Base-by-base conservation (phyloP, 495 filamentous ascomycete genomes). In the Tuber magnatum region DNA sequence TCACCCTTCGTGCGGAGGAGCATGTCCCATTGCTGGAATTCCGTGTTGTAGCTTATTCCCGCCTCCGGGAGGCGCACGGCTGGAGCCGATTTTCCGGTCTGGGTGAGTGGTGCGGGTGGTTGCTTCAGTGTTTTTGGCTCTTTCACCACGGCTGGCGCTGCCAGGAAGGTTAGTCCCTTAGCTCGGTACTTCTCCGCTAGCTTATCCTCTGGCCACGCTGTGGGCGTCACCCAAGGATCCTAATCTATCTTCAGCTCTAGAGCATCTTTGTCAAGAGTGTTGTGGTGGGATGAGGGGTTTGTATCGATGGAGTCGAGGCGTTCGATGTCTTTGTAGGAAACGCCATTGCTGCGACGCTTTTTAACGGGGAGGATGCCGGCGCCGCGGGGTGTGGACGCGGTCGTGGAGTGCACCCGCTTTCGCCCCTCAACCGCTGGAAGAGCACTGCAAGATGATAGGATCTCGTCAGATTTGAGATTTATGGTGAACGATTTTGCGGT, bases 11-110 rank as follows among this genome's bases (percentile, higher is more conserved):
- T 86, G 32, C 87, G 86, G 61, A 97, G 84, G 8, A 94, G 88
- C 18, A 87, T 86, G 73, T 92, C 89, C 88, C 94, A 99, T 71
- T 97, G 93, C 74, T 89, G 86, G 74, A 94, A 95, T 12, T 86
- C 85, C 0, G 95, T 95, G 80, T 99, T 99, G 83, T 99, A 99
- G 82, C 92, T 96, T 81, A 89, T 91, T 65, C 92, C 94, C 3
- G 89, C 92, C 28, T 88, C 88, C 4, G 95, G 95, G 74, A 88
- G 90, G 75, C 87, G 86, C 9, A 98, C 91, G n/a, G 93, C 89
- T 2, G 93, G 92, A 24, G 96, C 84, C 0, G 86, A 80, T 78
- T 93, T 94, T 12, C 93, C 93, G 81, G 88, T 92, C 48, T 90
- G 91, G 40, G 92, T 86, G 24, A 97, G 87, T 7, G 94, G 92